phyloP scores from a whole-genome alignment of 129 eudicot species.

The Helichrysum umbraculigerum region DNA sequence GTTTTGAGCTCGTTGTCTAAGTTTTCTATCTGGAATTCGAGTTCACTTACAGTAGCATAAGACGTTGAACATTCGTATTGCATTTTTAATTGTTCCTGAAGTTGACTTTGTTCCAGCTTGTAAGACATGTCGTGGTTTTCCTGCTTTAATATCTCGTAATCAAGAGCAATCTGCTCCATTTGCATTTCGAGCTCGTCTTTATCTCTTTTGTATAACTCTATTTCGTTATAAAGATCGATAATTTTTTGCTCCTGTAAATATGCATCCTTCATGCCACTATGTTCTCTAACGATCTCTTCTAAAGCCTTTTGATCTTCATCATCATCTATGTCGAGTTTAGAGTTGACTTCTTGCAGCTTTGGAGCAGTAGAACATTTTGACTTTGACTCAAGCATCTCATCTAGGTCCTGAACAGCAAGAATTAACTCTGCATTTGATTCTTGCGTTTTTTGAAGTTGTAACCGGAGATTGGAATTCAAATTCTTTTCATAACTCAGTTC shows the following conservation, averaged over 20 bases:
- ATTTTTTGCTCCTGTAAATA: constrained; percentile 73
- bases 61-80: constrained; percentile 86
- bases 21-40: constrained; percentile 52
- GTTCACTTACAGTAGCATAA: constrained; percentile 46
- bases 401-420: constrained; percentile 87
- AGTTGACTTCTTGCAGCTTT: constrained; percentile 31
- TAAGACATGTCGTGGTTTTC: constrained; percentile 75
- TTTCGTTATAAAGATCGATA: constrained; percentile 66
- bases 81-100: constrained; percentile 82
- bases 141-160: constrained; percentile 90
- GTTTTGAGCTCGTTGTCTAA: constrained; percentile 48
- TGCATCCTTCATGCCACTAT: constrained; percentile 58
- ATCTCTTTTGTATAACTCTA: constrained; percentile 75
- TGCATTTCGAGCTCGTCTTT: constrained; percentile 90
- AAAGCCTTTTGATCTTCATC: constrained; percentile 82
- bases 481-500: constrained; percentile 75
- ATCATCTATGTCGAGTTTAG: constrained; percentile 38
- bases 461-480: constrained; percentile 63
- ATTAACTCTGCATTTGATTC: constrained; percentile 87
- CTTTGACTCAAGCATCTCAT: constrained; percentile 71
- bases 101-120: constrained; percentile 68
- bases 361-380: constrained; percentile 26
- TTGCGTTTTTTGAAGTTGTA: constrained; percentile 92
- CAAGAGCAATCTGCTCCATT: constrained; percentile 95
- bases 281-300: constrained; percentile 77